Percentiles rank a stretch among this genome's conserved stretches.
phyloP scores from a whole-genome alignment of 2,329 filamentous ascomycete species.

The Colletotrichum eremochloae region DNA sequence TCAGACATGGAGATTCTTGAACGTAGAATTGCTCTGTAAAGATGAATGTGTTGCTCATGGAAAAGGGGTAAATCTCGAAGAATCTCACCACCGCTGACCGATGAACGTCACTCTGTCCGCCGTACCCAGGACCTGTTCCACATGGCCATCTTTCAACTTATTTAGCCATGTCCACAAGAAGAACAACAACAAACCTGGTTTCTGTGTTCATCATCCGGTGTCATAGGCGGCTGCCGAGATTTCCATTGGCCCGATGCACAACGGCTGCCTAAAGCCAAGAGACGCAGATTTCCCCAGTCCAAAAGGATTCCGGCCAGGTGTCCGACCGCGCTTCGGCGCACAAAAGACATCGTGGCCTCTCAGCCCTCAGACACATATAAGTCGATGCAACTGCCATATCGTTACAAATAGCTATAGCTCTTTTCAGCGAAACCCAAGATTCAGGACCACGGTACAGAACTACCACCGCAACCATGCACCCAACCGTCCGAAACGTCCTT shows the following conservation, averaged over 20 bases:
- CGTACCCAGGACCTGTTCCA: background rate
- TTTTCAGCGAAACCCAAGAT: too few relatives aligned
- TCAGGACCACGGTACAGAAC: background rate
- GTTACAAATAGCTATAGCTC: too few relatives aligned
- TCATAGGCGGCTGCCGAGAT: background rate
- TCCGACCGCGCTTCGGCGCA: background rate
- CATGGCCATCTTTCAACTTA: background rate
- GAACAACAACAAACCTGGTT: background rate
- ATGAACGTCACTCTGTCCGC: too few relatives aligned
- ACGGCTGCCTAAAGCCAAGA: background rate
- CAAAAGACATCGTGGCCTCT: background rate
- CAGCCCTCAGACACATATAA: background rate
- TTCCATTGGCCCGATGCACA: background rate
- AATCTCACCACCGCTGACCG: background rate
- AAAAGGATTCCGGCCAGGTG: background rate
- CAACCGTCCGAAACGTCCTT: background rate
- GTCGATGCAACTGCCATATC: background rate
- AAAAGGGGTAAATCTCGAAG: background rate
- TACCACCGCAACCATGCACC: background rate
- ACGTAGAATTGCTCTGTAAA: background rate
- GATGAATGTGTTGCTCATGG: background rate
- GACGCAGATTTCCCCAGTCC: too few relatives aligned
- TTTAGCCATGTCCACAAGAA: background rate
- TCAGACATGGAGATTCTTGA: background rate
- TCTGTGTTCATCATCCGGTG: background rate